These are phyloP conservation scores for Xylariales sp. DNA, from an alignment of 2,329 filamentous ascomycete species.

Conservation along the genomic window DNA sequence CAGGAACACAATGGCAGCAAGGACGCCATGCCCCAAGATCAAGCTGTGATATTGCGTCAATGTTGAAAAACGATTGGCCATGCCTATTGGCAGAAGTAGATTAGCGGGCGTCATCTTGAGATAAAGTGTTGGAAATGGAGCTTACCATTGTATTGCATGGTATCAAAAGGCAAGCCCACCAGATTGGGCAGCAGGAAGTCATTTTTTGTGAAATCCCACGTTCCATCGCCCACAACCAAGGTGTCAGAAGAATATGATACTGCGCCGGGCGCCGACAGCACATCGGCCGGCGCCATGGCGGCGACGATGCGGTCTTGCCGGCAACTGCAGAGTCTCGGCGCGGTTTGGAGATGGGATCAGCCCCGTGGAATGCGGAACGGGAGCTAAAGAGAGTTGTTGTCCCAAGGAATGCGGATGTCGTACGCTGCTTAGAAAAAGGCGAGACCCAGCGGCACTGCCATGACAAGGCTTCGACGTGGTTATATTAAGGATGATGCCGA, in stretches of 20 bases:
- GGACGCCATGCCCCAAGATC: constrained; percentile 65
- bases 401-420: neutral
- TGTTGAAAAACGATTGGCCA: constrained; percentile 74
- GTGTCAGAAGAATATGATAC: constrained; percentile 69
- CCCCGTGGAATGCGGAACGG: too few species aligned
- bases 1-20: constrained; percentile 71
- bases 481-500: too few species aligned
- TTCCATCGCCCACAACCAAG: constrained; percentile 76
- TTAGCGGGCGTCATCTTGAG: too few species aligned
- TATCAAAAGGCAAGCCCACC: constrained; percentile 71
- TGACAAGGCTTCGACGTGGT: too few species aligned
- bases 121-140: neutral
- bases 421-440: too few species aligned
- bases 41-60: constrained; percentile 67
- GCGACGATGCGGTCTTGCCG: constrained; percentile 29
- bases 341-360: too few species aligned
- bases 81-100: constrained; percentile 55
- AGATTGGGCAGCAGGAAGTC: constrained; percentile 76
- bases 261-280: constrained; percentile 65
- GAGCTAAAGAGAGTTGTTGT: too few species aligned
- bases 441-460: too few species aligned
- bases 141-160: constrained; percentile 80
- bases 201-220: constrained; percentile 75
- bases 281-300: constrained; percentile 57
- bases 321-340: neutral